Evolutionary conservation across 495 filamentous ascomycete species (phyloP).

Genomic region (Hypoxylon trugodes): DNA sequence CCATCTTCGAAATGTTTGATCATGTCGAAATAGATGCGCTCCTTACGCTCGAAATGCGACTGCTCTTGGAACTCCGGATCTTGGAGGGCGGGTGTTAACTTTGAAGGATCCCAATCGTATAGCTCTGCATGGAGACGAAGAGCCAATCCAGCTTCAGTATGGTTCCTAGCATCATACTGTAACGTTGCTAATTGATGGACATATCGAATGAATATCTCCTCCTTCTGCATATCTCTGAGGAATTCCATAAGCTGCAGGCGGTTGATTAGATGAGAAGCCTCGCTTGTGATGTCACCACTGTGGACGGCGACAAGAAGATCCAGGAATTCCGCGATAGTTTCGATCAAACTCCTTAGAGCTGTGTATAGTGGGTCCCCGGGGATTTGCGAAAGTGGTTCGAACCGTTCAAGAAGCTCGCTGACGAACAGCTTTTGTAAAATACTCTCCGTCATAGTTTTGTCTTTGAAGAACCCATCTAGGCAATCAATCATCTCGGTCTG

Average conservation of each 20-base stretch:
- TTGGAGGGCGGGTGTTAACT: slow-evolving; percentile 69
- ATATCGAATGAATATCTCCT: slow-evolving; percentile 96
- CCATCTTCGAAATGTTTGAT: slow-evolving; percentile 95
- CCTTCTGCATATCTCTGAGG: slow-evolving; percentile 94
- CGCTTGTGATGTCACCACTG: slow-evolving; percentile 74
- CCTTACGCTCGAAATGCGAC: slow-evolving; percentile 90
- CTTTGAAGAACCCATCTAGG: slow-evolving; percentile 89
- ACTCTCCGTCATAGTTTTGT: slow-evolving; percentile 84
- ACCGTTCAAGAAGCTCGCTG: slow-evolving; percentile 80
- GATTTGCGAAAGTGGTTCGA: slow-evolving; percentile 71
- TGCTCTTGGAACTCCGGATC: slow-evolving; percentile 85
- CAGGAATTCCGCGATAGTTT: slow-evolving; percentile 86
- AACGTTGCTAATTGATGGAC: slow-evolving; percentile 89
- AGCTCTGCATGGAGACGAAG: slow-evolving; percentile 91
- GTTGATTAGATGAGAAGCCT: slow-evolving; percentile 83
- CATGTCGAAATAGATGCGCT: slow-evolving; percentile 90
- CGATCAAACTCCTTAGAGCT: slow-evolving; percentile 79
- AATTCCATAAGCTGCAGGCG: slow-evolving; percentile 95
- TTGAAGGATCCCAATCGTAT: slow-evolving; percentile 86
- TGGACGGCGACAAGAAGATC: slow-evolving; percentile 95
- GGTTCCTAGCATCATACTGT: slow-evolving; percentile 78
- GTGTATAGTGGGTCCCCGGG: slow-evolving; percentile 77
- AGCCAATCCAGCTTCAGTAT: slow-evolving; percentile 90
- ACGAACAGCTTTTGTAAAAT: slow-evolving; percentile 94
- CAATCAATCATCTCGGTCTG: slow-evolving; percentile 98